Evolutionary conservation across 805 yeast genomes (phyloP), one percentile per base, ranked within the genome.

Genomic region (Yarrowia porcina): DNA sequence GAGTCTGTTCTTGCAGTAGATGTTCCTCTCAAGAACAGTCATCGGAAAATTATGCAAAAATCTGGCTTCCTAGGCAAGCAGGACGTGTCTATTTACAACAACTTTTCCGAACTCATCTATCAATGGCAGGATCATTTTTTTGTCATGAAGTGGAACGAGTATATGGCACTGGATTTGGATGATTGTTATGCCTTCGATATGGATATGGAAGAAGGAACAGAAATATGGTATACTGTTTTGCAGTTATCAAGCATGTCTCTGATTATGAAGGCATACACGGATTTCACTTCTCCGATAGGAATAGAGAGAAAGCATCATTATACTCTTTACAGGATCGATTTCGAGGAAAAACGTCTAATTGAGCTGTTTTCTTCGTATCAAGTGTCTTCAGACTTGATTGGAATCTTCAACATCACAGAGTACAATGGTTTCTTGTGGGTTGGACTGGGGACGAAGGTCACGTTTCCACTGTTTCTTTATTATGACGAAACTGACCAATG

Each of bases 11-110:
- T 27, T 17, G 18, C 23, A 2, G 36, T 13, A 2, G 36, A 45
- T 15, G 12, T 3, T 18, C 15, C 36, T 28, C 52, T 45, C 1
- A 13, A 45, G 15, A 30, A 18, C 20, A 28, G 36, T 30, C 52
- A 45, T 21, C 25, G 18, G 12, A 4, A 13, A 7, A 30, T 45
- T 13, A 2, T 45, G 18, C 5, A 20, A 13, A 18, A 45, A 3
- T 30, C 52, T n/a, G 52, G 52, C 2, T 45, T 45, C 5, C 13
- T 8, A 0, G 52, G 52, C 1, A 30, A 45, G 13, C 0, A 18
- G 1, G 52, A 45, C 13, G 12, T 45, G 6, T 30, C 52, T 36
- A 45, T 45, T n/a, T 45, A 45, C 52, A 45, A 45, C 52, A 45
- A 45, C 17, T 45, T 12, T 9, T 45, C 52, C 3, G 52, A 45